Evolutionary conservation across 805 yeast species (phyloP).

Genomic region (Yamadazyma endophytica): DNA sequence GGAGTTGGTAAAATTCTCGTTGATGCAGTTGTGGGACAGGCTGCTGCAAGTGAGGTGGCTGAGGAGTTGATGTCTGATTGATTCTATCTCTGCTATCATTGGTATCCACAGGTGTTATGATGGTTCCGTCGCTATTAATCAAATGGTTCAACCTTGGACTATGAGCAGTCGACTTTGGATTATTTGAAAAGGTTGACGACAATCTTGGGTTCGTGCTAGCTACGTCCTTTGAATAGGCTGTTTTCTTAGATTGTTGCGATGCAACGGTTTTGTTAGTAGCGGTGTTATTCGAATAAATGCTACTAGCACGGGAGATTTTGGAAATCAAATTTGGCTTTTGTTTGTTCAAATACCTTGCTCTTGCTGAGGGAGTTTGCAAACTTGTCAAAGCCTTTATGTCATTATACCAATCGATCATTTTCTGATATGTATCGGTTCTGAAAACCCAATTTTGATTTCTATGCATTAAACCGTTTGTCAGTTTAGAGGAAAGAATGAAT

Average conservation of each 20-base stretch:
- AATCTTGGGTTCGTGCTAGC: constrained; percentile 14
- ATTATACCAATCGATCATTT: constrained; percentile 81
- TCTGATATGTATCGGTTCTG: constrained; percentile 76
- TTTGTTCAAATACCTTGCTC: constrained; percentile 41
- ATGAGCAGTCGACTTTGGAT: constrained; percentile 16
- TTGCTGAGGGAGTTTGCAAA: constrained; percentile 55
- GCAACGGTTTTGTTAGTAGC: constrained; percentile 4
- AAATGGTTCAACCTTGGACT: constrained; percentile 37
- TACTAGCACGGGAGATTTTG: constrained; percentile 11
- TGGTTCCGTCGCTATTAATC: constrained; percentile 44
- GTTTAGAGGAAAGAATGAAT: constrained; percentile 73
- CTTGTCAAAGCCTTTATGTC: constrained; percentile 68
- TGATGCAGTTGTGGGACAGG: constrained; percentile 4
- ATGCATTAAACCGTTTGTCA: constrained; percentile 65
- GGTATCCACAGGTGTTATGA: constrained; percentile 37
- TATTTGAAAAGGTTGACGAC: constrained; percentile 36
- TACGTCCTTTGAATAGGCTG: not conserved
- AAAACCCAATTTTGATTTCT: constrained; percentile 94
- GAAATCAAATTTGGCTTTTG: constrained; percentile 12
- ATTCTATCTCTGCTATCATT: constrained; percentile 8
- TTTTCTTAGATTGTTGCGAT: constrained; percentile 5
- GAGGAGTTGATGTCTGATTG: constrained; percentile 1
- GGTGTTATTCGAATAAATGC: constrained; percentile 7
- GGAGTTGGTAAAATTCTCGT: not conserved
- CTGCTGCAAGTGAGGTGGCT: constrained; percentile 1